phyloP scores from a whole-genome alignment of 495 filamentous ascomycete genomes.

The Collariella sp. region DNA sequence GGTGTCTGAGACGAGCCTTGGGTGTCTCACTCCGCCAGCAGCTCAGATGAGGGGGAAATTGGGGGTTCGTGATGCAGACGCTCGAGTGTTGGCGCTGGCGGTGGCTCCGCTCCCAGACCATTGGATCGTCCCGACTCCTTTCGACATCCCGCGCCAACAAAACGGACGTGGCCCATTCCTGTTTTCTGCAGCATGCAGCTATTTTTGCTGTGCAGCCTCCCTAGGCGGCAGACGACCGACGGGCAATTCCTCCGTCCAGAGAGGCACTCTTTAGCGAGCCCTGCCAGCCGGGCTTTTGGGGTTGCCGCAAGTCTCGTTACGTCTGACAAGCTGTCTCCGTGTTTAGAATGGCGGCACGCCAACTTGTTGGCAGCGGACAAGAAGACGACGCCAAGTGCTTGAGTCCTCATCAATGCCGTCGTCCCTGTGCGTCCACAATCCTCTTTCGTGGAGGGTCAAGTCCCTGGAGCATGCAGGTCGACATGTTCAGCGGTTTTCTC shows the following conservation, averaged over 20 bases:
- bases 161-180: constrained; percentile 16
- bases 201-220: constrained; percentile 11
- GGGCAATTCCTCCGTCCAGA: too few relatives aligned
- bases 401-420: too few relatives aligned
- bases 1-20: background rate
- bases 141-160: constrained; percentile 21
- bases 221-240: too few relatives aligned
- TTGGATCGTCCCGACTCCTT: background rate
- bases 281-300: too few relatives aligned
- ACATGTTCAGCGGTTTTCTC: background rate
- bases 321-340: too few relatives aligned
- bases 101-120: background rate
- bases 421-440: too few relatives aligned
- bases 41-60: background rate
- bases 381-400: constrained; percentile 22
- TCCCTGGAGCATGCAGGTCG: too few relatives aligned
- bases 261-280: too few relatives aligned
- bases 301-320: too few relatives aligned
- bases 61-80: background rate
- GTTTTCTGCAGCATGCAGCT: constrained; percentile 1
- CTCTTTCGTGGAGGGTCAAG: too few relatives aligned
- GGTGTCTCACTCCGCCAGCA: background rate
- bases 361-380: too few relatives aligned
- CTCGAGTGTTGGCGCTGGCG: background rate
- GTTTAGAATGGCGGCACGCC: too few relatives aligned